phyloP scores from a whole-genome alignment of 306 rosid genomes.

The Fagus crenata region DNA sequence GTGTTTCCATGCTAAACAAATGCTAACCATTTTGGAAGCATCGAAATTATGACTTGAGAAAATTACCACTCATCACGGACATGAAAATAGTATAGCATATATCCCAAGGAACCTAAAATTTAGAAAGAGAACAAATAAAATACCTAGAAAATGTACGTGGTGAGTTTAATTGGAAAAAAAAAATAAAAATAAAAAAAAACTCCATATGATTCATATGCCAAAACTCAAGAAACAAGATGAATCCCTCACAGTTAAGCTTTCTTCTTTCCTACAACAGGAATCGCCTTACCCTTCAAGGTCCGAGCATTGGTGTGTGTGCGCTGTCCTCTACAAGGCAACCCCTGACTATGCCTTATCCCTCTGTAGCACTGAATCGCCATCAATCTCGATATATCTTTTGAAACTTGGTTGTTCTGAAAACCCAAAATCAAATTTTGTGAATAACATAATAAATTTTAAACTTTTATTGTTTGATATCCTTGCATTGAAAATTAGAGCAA shows the following conservation, averaged over 20 bases:
- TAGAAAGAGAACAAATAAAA: no score
- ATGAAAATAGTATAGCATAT: no score
- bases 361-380: conserved; percentile 50
- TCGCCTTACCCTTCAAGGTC: conserved; percentile 47
- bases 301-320: conserved; percentile 60
- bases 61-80: no score
- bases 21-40: no score
- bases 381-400: conserved; percentile 51
- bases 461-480: background rate
- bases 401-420: conserved; percentile 42
- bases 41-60: no score
- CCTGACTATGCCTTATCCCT: conserved; percentile 53
- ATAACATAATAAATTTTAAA: background rate
- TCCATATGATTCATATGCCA: background rate
- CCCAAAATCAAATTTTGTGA: background rate
- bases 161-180: no score
- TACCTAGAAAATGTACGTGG: no score
- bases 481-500: background rate
- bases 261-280: conserved; percentile 22
- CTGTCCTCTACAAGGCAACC: conserved; percentile 64
- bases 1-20: no score
- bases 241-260: background rate
- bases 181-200: no score
- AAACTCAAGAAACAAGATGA: background rate
- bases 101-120: no score